Evolutionary conservation across 305 asterid genomes (phyloP), one percentile per base, ranked within the genome.

Genomic region (Solanum chacoense): DNA sequence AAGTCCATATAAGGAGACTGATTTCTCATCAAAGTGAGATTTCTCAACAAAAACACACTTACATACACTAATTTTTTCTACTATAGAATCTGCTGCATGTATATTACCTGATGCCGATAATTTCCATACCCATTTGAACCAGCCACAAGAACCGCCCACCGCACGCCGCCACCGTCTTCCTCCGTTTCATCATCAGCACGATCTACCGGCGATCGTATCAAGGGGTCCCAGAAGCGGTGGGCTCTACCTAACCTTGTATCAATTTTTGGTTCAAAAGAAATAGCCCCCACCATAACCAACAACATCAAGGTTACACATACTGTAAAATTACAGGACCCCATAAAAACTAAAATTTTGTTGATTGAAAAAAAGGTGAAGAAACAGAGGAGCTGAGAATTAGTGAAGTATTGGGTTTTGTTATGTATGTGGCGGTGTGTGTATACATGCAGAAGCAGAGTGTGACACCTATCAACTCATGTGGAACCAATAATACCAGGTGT

Each of bases 101-200:
- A 40, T 3, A 4, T 42, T 14, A 96, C 99, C 98, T 97, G 99
- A 89, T 97, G 99, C 13, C 99, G 95, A 72, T 97, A 97, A 85
- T 97, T 97, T n/a, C 92, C 95, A 26, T 88, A 95, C 3, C 99
- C 99, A 24, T 89, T 93, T 3, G 99, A 97, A 72, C 99, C 99
- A 2, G 99, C 99, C 7, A 97, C 98, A 76, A 97, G 98, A 91
- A 97, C 95, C 86, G 99, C 99, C 99, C 99, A 97, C 50, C 90
- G 91, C 12, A 98, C 95, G 24, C 92, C 92, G 26, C 91, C 88
- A 8, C 14, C 85, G 45, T 36, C 79, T 2, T 89, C 90, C 86
- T 89, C 93, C 85, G 79, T 8, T 29, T 65, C 92, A 29, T 87
- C 88, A 32, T 86, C 88, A 88, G 2, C 87, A 89, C 85, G 91